A percentile compares a stretch with the other conserved stretches of the same genome.
Evolutionary conservation across 495 filamentous ascomycete genomes (phyloP).

Genomic region (Aspergillus diversus): DNA sequence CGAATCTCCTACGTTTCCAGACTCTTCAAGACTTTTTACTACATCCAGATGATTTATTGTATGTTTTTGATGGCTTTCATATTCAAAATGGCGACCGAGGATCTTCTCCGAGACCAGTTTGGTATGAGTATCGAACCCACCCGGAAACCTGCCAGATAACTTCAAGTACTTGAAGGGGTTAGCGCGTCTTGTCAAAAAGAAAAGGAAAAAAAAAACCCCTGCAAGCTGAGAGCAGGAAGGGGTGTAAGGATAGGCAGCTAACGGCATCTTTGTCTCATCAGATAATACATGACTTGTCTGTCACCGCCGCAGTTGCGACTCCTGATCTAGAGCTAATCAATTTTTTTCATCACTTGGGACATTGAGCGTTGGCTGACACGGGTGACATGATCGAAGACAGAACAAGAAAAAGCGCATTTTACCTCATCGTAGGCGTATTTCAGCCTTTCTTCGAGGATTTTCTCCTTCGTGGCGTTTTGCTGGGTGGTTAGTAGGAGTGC

Average conservation of each 20-base stretch:
- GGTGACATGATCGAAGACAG: conserved; percentile 14
- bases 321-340: conserved; percentile 64
- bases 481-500: conserved; percentile 54
- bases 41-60: conserved; percentile 46
- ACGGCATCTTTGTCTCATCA: conserved; percentile 39
- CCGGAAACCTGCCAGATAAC: conserved; percentile 32
- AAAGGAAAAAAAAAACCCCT: conserved; percentile 3
- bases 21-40: conserved; percentile 48
- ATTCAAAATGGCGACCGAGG: conserved; percentile 21
- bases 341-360: conserved; percentile 56
- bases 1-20: conserved; percentile 50
- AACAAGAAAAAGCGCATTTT: conserved; percentile 29
- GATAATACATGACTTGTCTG: conserved; percentile 58
- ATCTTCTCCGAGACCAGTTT: conserved; percentile 35
- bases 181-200: conserved; percentile 12
- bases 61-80: conserved; percentile 23
- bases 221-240: background rate
- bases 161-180: conserved; percentile 34
- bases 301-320: conserved; percentile 54
- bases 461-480: conserved; percentile 48
- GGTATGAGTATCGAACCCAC: conserved; percentile 39
- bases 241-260: conserved; percentile 9
- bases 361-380: conserved; percentile 11
- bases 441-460: conserved; percentile 45
- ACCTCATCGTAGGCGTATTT: conserved; percentile 53